Base-by-base conservation (phyloP, 1,284 basidiomycete genomes). In the Marasmius oreades region DNA sequence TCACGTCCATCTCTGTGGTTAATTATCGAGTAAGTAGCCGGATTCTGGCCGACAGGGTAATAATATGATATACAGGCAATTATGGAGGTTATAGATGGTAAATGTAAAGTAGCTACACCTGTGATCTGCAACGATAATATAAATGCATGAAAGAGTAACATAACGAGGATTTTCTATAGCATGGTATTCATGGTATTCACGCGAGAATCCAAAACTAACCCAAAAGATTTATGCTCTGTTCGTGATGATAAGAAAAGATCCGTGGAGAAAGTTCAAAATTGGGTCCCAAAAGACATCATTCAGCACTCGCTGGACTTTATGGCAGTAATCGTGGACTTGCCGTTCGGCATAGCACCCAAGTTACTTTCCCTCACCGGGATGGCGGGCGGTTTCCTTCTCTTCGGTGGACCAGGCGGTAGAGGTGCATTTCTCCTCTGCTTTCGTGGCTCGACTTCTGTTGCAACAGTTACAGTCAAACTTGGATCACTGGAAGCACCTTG, bases 371-470 rank as follows among this genome's bases (percentile, higher is more conserved):
- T 52, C 37, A 62, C 58, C 33, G 69, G 69, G 6, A 69, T 61
- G 12, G 70, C 68, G 18, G 69, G 70, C 2, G 70, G 67, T 51
- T 69, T 71, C 24, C 69, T 63, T 53, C 69, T 60, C 52, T 63
- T 63, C 36, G 61, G 61, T 16, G 65, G 65, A 8, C 62, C 57
- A 26, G 65, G 61, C 1, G 67, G 67, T 8, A 64, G 56, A 26
- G 63, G 60, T n/a, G 61, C 52, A 34, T 58, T 59, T 18, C 58
- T 52, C 18, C 58, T 48, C 28, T 52, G 57, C 23, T 51, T 53
- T 44, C 50, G 28, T 42, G 50, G 20, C 20, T 43, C 33, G 12
- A 22, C 23, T 39, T 31, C 18, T 24, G 28, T 22, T 31, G 12
- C 24, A 24, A 16, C 12, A 14, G 22, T 26, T 12, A 24, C 31